A percentile compares a stretch with the other conserved stretches of the same genome.
Conservation (phyloP, 768 basidiomycete species). For the Collybia sordida region DNA sequence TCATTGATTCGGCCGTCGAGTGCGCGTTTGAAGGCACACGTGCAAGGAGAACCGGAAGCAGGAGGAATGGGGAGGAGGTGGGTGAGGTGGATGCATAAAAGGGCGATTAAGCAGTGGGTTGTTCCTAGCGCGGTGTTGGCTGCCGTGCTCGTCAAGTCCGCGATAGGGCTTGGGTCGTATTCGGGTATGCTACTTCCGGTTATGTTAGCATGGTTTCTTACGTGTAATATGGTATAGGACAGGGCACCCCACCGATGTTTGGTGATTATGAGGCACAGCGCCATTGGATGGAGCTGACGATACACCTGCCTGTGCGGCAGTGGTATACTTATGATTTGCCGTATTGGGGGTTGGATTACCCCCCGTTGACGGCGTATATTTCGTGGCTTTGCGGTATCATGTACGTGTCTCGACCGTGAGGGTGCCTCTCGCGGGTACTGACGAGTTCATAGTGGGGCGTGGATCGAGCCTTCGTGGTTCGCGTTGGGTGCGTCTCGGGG, state of each 20-base stretch:
- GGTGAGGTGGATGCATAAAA: slow-evolving; percentile 81
- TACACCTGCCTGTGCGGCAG: slow-evolving; percentile 66
- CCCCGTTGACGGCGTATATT: slow-evolving; percentile 87
- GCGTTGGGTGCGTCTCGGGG: slow-evolving; percentile 69
- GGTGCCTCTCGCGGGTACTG: not conserved
- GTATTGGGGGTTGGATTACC: slow-evolving; percentile 97
- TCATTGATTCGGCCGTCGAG: not conserved
- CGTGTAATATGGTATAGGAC: slow-evolving; percentile 40
- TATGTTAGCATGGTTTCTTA: not conserved
- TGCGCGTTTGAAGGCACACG: slow-evolving; percentile 13
- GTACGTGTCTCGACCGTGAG: slow-evolving; percentile 40
- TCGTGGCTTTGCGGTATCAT: slow-evolving; percentile 81
- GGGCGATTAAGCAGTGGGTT: slow-evolving; percentile 58
- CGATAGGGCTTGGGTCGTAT: slow-evolving; percentile 74
- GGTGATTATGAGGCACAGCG: slow-evolving; percentile 94
- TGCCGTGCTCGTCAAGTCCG: slow-evolving; percentile 62
- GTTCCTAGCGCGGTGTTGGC: slow-evolving; percentile 54
- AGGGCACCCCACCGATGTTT: slow-evolving; percentile 75
- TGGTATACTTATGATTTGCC: slow-evolving; percentile 91
- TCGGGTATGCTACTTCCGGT: slow-evolving; percentile 60
- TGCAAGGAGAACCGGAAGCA: slow-evolving; percentile 23
- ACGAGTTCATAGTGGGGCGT: slow-evolving; percentile 26
- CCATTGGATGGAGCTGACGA: slow-evolving; percentile 93
- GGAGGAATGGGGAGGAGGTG: slow-evolving; percentile 56
- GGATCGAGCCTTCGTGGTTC: slow-evolving; percentile 64